Evolutionary conservation across 345 rosid species (phyloP), one percentile per base, ranked within the genome.

Genomic region (Salix brachista): DNA sequence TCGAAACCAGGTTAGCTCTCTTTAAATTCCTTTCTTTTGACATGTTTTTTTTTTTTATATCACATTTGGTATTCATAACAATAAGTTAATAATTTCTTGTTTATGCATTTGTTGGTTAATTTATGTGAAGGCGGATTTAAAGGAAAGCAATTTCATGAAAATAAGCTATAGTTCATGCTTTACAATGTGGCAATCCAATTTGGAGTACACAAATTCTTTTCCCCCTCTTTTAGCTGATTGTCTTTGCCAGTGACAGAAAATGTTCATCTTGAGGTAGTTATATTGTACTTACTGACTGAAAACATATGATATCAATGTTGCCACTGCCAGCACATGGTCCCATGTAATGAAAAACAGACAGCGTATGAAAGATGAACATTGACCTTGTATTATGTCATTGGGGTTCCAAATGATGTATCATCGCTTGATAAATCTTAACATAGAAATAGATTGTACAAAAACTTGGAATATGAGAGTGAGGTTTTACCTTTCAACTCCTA

Each of bases 1-100:
- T 44, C 88, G 85, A 73, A 81, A 84, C 78, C 95, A 87, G 98
- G 99, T 96, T 83, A 42, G 84, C 71, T 1, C 4, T 75, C 75
- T 56, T 76, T 16, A 21, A 17, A 9, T 46, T 48, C 18, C 32
- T 77, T 32, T 19, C 18, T 39, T 50, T 58, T 28, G 26, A 5
- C 46, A 36, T 54, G 16, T 34, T 30, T 30, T n/a, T 34, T 36
- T 41, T 41, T 9, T 41, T 41, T 13, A 3, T 67, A 1, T 67
- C 25, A 13, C 42, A 19, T 65, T 44, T 65, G 18, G 30, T 34
- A 42, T 69, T 42, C 71, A 39, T 13, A 23, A 58, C 25, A 58
- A 1, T 1, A 5, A 64, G 34, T 11, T 67, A 32, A 14, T n/a
- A 17, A 3, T 72, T 16, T 7, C 23, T 5, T 56, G 19, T 72